phyloP scores from a whole-genome alignment of 2,329 filamentous ascomycete species.

The Aspergillus latus region DNA sequence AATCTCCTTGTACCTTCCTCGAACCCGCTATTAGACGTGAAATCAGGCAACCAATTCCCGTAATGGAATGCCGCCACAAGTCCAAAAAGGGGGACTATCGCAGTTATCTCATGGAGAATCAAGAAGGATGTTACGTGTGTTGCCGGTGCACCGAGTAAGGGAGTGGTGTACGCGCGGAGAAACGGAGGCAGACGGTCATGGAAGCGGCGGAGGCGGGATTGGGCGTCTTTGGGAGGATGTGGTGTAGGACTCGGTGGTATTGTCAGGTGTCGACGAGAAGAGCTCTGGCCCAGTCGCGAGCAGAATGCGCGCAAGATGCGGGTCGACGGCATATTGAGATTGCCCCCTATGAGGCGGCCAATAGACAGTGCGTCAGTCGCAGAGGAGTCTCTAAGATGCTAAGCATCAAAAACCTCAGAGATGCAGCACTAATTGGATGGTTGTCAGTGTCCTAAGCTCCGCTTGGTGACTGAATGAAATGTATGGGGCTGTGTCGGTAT shows the following conservation, averaged over 20 bases:
- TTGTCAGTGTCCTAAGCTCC: not conserved
- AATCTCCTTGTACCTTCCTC: slow-evolving; percentile 69
- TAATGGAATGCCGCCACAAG: slow-evolving; percentile 80
- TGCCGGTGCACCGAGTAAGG: slow-evolving; percentile 72
- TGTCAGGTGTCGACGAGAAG: slow-evolving; percentile 24
- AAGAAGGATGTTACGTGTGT: slow-evolving; percentile 85
- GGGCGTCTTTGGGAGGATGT: slow-evolving; percentile 25
- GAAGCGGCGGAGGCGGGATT: slow-evolving; percentile 35
- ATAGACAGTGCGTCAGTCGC: too few species aligned
- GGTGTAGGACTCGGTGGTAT: slow-evolving; percentile 24
- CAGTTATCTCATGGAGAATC: slow-evolving; percentile 87
- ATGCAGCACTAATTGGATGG: not conserved
- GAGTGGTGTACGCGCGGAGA: slow-evolving; percentile 67
- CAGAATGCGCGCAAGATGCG: slow-evolving; percentile 17
- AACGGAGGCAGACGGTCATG: slow-evolving; percentile 61
- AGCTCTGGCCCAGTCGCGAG: slow-evolving; percentile 15
- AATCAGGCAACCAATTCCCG: slow-evolving; percentile 67
- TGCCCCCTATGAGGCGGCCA: not conserved
- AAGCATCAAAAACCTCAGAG: too few species aligned
- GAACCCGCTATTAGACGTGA: slow-evolving; percentile 37
- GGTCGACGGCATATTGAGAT: not conserved
- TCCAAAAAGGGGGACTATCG: slow-evolving; percentile 73
- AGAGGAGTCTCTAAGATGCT: too few species aligned
- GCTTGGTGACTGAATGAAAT: not conserved
- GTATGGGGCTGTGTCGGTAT: not conserved